These are phyloP conservation scores for Solanum chmielewskii DNA, from an alignment of 257 asterid genomes.

Conservation along the genomic window DNA sequence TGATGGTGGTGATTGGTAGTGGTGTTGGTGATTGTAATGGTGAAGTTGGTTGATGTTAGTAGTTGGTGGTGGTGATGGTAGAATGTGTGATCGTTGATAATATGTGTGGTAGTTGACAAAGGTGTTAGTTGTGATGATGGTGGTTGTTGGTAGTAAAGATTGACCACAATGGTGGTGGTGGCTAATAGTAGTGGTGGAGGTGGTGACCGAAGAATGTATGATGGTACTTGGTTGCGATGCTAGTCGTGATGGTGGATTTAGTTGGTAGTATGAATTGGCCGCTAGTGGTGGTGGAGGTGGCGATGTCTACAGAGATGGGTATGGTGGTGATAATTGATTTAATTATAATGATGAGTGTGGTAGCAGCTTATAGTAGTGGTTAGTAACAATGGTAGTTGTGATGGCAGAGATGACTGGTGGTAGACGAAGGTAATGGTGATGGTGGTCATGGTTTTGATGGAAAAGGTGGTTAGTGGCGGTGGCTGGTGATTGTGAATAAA, in stretches of 20 bases:
- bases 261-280: not conserved
- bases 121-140: not conserved
- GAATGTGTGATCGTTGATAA: not conserved
- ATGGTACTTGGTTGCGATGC: not conserved
- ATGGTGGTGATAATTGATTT: not conserved
- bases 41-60: not conserved
- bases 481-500: not conserved
- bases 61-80: not conserved
- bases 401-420: not conserved
- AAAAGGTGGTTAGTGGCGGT: not conserved
- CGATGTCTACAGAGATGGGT: not conserved
- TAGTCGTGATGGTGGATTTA: not conserved
- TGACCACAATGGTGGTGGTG: not conserved
- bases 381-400: not conserved
- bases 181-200: not conserved
- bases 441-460: not conserved
- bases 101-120: not conserved
- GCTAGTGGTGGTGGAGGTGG: not conserved
- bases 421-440: not conserved
- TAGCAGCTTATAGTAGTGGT: not conserved
- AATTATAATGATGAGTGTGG: not conserved
- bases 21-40: not conserved
- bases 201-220: not conserved
- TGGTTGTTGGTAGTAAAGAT: not conserved
- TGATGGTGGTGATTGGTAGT: not conserved